phyloP scores from a whole-genome alignment of 2,329 filamentous ascomycete species.

The Colletotrichum siamense region DNA sequence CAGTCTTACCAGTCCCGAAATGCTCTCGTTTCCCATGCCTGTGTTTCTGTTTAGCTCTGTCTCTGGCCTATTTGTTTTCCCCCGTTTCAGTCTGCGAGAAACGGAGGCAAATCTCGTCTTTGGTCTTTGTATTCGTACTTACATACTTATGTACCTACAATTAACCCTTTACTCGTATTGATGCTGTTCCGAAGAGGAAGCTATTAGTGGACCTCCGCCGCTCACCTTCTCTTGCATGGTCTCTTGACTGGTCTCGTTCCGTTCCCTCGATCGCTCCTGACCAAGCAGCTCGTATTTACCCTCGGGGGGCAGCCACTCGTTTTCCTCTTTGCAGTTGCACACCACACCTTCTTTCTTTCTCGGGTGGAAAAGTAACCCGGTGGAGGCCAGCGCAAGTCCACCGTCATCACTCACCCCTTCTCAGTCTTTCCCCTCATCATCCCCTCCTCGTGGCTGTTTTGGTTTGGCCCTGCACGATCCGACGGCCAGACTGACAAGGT shows the following conservation, averaged over 20 bases:
- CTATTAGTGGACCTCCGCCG: conserved; percentile 11
- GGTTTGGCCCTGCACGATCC: neutral
- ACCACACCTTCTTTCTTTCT: neutral
- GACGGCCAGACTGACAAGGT: conserved; percentile 2
- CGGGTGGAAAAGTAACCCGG: neutral
- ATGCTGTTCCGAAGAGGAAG: neutral
- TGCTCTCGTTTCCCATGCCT: neutral
- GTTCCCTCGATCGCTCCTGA: neutral
- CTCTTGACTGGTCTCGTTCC: neutral
- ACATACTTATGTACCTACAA: neutral
- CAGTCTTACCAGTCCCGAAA: conserved; percentile 17
- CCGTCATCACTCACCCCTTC: neutral
- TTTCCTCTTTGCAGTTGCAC: neutral
- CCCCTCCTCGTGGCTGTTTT: neutral
- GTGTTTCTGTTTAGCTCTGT: neutral
- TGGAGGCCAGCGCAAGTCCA: conserved; percentile 10
- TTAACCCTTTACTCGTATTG: conserved; percentile 1
- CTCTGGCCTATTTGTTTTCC: conserved; percentile 3
- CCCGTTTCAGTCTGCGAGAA: neutral
- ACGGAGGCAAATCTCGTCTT: conserved; percentile 2
- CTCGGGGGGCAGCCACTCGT: neutral
- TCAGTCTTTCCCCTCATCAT: neutral
- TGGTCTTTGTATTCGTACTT: neutral
- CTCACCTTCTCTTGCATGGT: neutral
- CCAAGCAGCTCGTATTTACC: conserved; percentile 9